Conservation (phyloP, 2,329 filamentous ascomycete genomes). For the Cordyceps javanica region DNA sequence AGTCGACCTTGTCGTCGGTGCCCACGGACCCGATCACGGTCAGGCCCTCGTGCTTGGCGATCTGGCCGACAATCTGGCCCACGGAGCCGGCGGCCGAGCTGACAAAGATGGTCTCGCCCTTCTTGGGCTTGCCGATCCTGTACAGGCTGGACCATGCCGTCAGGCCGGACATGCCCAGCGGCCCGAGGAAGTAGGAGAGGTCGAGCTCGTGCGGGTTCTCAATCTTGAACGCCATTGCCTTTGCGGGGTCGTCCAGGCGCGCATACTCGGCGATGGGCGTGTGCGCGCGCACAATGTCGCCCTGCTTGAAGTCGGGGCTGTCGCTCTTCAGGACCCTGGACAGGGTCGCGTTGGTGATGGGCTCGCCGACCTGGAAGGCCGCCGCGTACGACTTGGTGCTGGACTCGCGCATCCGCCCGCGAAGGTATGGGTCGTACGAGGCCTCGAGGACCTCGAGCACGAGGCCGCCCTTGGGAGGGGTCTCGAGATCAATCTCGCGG, state of each 20-base stretch:
- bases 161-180: conserved; percentile 56
- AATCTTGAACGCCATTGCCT: conserved; percentile 45
- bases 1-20: conserved; percentile 72
- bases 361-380: conserved; percentile 50
- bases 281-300: conserved; percentile 57
- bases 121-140: conserved; percentile 56
- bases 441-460: conserved; percentile 66
- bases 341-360: conserved; percentile 59
- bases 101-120: conserved; percentile 73
- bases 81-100: conserved; percentile 76
- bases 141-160: conserved; percentile 66
- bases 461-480: conserved; percentile 56
- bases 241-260: conserved; percentile 40
- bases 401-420: conserved; percentile 67
- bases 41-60: conserved; percentile 75
- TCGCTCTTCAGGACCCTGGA: conserved; percentile 67
- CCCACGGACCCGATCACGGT: conserved; percentile 76
- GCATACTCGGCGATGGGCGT: conserved; percentile 66
- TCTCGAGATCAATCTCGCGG: conserved; percentile 59
- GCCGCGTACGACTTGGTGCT: conserved; percentile 52
- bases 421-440: conserved; percentile 81
- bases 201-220: conserved; percentile 66
- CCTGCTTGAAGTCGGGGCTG: conserved; percentile 53
- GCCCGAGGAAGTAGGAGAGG: conserved; percentile 62
- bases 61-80: conserved; percentile 74